Base-by-base conservation (phyloP, 352 stramenopile genomes). In the Phytophthora aleatoria region DNA sequence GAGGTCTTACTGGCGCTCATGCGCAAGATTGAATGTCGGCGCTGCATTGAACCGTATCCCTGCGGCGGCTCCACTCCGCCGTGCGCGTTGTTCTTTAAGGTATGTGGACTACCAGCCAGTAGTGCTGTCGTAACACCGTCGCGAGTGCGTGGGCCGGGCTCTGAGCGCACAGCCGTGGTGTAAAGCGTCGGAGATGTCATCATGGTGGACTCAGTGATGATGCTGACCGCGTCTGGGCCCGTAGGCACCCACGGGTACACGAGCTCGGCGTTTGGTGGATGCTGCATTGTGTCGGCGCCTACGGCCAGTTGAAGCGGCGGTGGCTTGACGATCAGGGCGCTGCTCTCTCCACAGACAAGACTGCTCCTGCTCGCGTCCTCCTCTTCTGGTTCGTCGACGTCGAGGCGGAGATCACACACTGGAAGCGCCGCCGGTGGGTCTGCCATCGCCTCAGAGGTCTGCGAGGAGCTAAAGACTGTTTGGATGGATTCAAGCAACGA, bases 21-120 rank as follows among this genome's bases (percentile, higher is more conserved):
- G 11, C 85, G 76, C 49, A 94, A 64, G 48, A 94, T 92, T 2
- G 83, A 92, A 44, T 88, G 71, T 12, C 74, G 56, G 5, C 60
- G 62, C 51, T 67, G 58, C 57, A 75, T 77, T 20, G 60, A 69
- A 3, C 73, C 72, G 47, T 81, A 79, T 10, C 43, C 49, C 5
- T 71, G 53, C 31, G 61, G 57, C 30, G 50, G 24, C 7, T 79
- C 57, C 16, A 38, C 24, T 55, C 31, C 27, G 54, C 28, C 33
- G 41, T 43, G 50, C 13, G 49, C 42, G 33, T 60, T 13, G 9
- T 50, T 64, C 51, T 56, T 61, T 16, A 31, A 9, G 16, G 33
- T 52, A 16, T 63, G 44, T 27, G 43, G 30, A n/a, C 31, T 64
- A 15, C 50, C 38, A 9, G 41, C 33, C 30, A 79, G 38, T 1